phyloP scores from a whole-genome alignment of 2,329 filamentous ascomycete species.

The Sporothrix inflata region DNA sequence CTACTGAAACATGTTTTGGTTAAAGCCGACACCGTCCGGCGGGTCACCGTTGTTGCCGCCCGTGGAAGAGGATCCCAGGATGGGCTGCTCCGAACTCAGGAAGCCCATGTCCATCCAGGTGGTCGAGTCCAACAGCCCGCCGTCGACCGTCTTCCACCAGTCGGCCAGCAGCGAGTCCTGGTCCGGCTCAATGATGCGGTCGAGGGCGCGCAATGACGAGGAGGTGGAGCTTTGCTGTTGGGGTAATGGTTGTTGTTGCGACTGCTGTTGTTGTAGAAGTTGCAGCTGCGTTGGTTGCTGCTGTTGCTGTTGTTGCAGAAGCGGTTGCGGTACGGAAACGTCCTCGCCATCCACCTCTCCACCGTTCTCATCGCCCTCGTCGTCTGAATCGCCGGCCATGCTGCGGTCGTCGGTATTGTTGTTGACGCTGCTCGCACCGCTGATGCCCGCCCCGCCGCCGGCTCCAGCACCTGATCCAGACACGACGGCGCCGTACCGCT shows the following conservation, averaged over 20 bases:
- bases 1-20: constrained; percentile 26
- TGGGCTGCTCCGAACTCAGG: constrained; percentile 32
- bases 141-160: constrained; percentile 34
- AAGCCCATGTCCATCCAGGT: constrained; percentile 35
- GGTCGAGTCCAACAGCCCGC: constrained; percentile 32
- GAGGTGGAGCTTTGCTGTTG: background rate
- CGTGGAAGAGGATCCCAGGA: constrained; percentile 24
- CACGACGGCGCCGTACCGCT: constrained; percentile 13
- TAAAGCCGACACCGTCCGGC: constrained; percentile 5
- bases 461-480: background rate
- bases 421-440: background rate
- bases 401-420: background rate
- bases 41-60: constrained; percentile 2
- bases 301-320: background rate
- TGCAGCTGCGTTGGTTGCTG: background rate
- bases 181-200: constrained; percentile 27
- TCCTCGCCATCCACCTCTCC: background rate
- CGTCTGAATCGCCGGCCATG: constrained; percentile 10
- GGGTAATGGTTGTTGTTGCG: background rate
- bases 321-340: background rate
- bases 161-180: constrained; percentile 33
- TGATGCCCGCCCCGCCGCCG: background rate
- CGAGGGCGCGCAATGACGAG: background rate
- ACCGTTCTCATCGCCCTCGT: background rate
- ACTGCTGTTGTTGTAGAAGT: background rate